Conservation (phyloP, 73 alveolate genomes). For the Paraurostyla sp. region DNA sequence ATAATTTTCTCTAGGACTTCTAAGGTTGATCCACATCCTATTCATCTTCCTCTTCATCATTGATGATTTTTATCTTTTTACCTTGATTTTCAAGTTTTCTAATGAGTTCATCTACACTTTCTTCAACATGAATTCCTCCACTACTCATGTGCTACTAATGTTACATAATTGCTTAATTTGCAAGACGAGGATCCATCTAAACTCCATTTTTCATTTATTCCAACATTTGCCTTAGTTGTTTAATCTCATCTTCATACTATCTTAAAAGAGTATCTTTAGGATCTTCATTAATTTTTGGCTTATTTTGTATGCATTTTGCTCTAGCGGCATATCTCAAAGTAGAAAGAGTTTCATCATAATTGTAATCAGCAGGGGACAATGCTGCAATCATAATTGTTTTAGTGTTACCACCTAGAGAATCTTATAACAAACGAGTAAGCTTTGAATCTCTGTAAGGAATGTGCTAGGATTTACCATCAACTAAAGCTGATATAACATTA, state of each 20-base stretch:
- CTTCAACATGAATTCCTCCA: slow-evolving; percentile 52
- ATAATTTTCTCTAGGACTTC: not conserved
- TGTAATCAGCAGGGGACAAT: slow-evolving; percentile 91
- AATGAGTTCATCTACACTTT: slow-evolving; percentile 51
- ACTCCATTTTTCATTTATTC: slow-evolving; percentile 20
- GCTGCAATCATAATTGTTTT: slow-evolving; percentile 95
- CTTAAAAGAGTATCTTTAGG: slow-evolving; percentile 92
- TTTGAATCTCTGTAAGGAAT: slow-evolving; percentile 92
- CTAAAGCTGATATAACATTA: slow-evolving; percentile 91
- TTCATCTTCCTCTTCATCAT: slow-evolving; percentile 62
- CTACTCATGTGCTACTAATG: too few species aligned
- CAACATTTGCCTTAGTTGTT: slow-evolving; percentile 78
- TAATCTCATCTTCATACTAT: slow-evolving; percentile 90
- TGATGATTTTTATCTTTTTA: slow-evolving; percentile 61
- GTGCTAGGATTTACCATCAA: slow-evolving; percentile 83
- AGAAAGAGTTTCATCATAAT: slow-evolving; percentile 91
- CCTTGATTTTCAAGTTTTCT: slow-evolving; percentile 53
- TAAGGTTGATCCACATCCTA: slow-evolving; percentile 22
- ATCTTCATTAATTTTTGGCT: slow-evolving; percentile 94
- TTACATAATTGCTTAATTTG: not conserved
- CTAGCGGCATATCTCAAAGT: slow-evolving; percentile 93
- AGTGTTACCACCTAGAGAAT: slow-evolving; percentile 93
- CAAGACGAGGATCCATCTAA: too few species aligned
- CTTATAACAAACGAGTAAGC: slow-evolving; percentile 87
- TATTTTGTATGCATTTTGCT: slow-evolving; percentile 89